Percentiles rank a stretch among this genome's conserved stretches.
These are phyloP conservation scores for Niveomyces coronatus DNA, from an alignment of 2,329 filamentous ascomycete genomes.

Conservation along the genomic window DNA sequence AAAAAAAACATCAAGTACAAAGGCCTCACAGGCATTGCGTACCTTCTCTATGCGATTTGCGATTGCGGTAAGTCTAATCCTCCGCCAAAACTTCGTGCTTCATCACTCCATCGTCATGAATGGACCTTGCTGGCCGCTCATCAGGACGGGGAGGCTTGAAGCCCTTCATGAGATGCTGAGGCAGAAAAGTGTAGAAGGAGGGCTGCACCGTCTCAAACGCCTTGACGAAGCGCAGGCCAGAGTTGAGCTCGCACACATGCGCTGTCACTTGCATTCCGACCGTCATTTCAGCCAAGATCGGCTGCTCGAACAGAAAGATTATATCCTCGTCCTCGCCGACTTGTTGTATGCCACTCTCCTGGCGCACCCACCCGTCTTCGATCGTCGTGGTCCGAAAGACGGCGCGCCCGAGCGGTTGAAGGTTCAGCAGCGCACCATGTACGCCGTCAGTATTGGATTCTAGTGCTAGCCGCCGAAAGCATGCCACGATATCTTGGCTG, in stretches of 20 bases:
- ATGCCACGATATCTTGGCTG: slow-evolving; percentile 26
- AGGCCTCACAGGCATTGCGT: too few species aligned
- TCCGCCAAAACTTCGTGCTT: too few species aligned
- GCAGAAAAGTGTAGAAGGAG: slow-evolving; percentile 53
- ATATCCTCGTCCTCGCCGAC: slow-evolving; percentile 13
- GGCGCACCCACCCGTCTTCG: slow-evolving; percentile 36
- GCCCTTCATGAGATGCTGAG: slow-evolving; percentile 57
- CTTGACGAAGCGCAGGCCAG: slow-evolving; percentile 57
- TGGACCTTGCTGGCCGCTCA: slow-evolving; percentile 35
- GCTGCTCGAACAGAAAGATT: slow-evolving; percentile 58
- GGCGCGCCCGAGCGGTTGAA: slow-evolving; percentile 33
- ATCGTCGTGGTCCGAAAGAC: slow-evolving; percentile 34
- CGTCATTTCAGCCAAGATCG: slow-evolving; percentile 40
- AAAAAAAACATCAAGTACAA: too few species aligned
- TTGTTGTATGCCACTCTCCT: slow-evolving; percentile 11
- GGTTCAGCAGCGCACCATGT: slow-evolving; percentile 22
- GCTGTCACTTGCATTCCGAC: slow-evolving; percentile 54
- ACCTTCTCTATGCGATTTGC: too few species aligned
- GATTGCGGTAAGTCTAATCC: too few species aligned
- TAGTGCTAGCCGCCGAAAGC: slow-evolving; percentile 33
- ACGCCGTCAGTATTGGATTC: too few species aligned
- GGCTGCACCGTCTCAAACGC: slow-evolving; percentile 43
- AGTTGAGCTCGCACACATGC: slow-evolving; percentile 45
- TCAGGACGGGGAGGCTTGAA: slow-evolving; percentile 48
- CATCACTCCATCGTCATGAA: slow-evolving; percentile 27